Evolutionary conservation across 2,329 filamentous ascomycete species (phyloP).

Genomic region (Myriosclerotinia scirpicola): DNA sequence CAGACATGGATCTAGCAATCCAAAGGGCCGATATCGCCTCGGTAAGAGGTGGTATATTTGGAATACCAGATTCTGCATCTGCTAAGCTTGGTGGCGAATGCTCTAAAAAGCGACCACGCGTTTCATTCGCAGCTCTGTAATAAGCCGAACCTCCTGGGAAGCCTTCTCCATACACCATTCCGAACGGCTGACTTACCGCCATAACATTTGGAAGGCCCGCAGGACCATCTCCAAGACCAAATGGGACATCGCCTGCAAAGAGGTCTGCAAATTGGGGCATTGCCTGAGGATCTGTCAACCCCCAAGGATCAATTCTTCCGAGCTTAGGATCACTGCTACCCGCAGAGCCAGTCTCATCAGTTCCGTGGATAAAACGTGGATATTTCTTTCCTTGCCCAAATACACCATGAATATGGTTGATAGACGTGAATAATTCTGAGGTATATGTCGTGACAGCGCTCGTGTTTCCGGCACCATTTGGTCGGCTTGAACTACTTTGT

Average conservation of each 20-base stretch:
- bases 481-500: slow-evolving; percentile 54
- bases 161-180: slow-evolving; percentile 81
- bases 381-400: slow-evolving; percentile 74
- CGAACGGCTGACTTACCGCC: slow-evolving; percentile 85
- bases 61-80: slow-evolving; percentile 70
- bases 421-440: slow-evolving; percentile 74
- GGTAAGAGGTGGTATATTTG: slow-evolving; percentile 66
- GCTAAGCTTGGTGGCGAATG: slow-evolving; percentile 60
- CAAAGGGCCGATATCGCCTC: slow-evolving; percentile 79
- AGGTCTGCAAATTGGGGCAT: slow-evolving; percentile 78
- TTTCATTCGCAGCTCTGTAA: slow-evolving; percentile 72
- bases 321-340: slow-evolving; percentile 76
- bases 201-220: slow-evolving; percentile 81
- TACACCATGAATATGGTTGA: slow-evolving; percentile 76
- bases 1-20: slow-evolving; percentile 78
- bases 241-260: slow-evolving; percentile 70
- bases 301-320: slow-evolving; percentile 80
- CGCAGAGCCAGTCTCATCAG: slow-evolving; percentile 74
- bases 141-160: slow-evolving; percentile 80
- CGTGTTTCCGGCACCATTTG: slow-evolving; percentile 53
- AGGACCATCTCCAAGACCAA: slow-evolving; percentile 76
- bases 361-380: slow-evolving; percentile 79
- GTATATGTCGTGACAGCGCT: slow-evolving; percentile 81
- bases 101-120: slow-evolving; percentile 72
- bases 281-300: slow-evolving; percentile 70